Percentiles rank a stretch among this genome's conserved stretches.
Evolutionary conservation across 1,284 basidiomycete species (phyloP).

Genomic region (Irpex sp.): DNA sequence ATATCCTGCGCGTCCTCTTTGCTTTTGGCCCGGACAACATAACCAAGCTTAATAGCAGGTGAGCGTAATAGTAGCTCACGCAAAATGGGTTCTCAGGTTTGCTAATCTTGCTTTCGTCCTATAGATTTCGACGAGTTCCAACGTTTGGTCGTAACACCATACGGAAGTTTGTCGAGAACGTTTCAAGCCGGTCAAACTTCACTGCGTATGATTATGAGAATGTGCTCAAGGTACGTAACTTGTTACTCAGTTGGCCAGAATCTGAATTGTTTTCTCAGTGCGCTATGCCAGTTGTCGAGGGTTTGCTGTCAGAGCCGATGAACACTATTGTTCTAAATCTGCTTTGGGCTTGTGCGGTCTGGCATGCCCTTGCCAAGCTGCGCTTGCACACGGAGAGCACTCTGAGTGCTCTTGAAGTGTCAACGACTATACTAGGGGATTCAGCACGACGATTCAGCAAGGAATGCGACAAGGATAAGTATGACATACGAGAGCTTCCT

Average conservation of each 20-base stretch:
- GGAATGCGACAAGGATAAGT: slow-evolving; percentile 9
- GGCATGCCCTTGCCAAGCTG: slow-evolving; percentile 31
- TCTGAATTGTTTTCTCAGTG: slow-evolving; percentile 18
- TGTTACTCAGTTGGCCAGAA: not conserved
- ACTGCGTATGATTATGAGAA: slow-evolving; percentile 29
- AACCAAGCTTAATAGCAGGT: not conserved
- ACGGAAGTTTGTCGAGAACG: slow-evolving; percentile 22
- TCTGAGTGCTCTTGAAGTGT: slow-evolving; percentile 12
- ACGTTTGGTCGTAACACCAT: slow-evolving; percentile 27
- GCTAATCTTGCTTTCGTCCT: not conserved
- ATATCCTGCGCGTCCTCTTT: slow-evolving; percentile 13
- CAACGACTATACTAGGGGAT: slow-evolving; percentile 19
- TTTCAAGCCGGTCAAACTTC: slow-evolving; percentile 23
- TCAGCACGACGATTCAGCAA: slow-evolving; percentile 17
- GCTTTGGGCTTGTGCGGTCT: slow-evolving; percentile 24
- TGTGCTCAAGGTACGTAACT: slow-evolving; percentile 23
- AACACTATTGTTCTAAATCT: slow-evolving; percentile 21
- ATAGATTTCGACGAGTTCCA: slow-evolving; percentile 23
- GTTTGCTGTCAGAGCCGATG: slow-evolving; percentile 19
- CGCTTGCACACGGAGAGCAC: slow-evolving; percentile 26
- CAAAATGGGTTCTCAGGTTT: not conserved
- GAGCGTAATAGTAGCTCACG: not conserved
- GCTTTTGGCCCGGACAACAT: not conserved
- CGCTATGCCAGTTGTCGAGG: slow-evolving; percentile 28
- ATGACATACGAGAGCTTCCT: slow-evolving; percentile 24